A percentile compares a stretch with the other conserved stretches of the same genome.
phyloP scores from a whole-genome alignment of 2,329 filamentous ascomycete genomes.

The Hirsutella minnesotensis region DNA sequence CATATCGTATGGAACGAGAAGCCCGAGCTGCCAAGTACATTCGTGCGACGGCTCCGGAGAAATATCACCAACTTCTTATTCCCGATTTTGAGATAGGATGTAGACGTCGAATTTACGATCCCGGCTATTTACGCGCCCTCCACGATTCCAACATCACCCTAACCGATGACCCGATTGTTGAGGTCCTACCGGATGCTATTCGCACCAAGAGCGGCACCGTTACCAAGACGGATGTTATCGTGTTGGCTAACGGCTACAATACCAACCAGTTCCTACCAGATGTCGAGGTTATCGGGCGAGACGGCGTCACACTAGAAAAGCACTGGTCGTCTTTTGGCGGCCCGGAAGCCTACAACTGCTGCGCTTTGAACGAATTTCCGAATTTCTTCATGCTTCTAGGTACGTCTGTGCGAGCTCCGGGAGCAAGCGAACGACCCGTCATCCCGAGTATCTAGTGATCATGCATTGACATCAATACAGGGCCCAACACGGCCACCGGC shows the following conservation, averaged over 20 bases:
- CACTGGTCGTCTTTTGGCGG: conserved; percentile 49
- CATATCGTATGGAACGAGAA: conserved; percentile 23
- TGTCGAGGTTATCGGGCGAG: conserved; percentile 38
- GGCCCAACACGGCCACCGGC: conserved; percentile 51
- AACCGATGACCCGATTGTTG: conserved; percentile 35
- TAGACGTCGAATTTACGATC: conserved; percentile 51
- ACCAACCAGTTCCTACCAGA: conserved; percentile 41
- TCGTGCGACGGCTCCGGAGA: conserved; percentile 35
- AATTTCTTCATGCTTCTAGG: conserved; percentile 54
- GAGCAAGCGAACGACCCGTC: too few relatives aligned
- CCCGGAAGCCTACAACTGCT: conserved; percentile 47
- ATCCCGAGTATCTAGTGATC: not conserved
- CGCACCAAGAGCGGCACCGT: conserved; percentile 23
- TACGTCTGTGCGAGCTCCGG: too few relatives aligned
- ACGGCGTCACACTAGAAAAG: conserved; percentile 36
- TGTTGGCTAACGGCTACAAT: conserved; percentile 50
- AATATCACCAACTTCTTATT: conserved; percentile 49
- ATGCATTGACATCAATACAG: conserved; percentile 8
- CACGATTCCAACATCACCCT: conserved; percentile 32
- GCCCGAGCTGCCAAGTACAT: conserved; percentile 27
- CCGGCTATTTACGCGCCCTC: conserved; percentile 40
- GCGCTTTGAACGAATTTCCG: conserved; percentile 46
- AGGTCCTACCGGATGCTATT: conserved; percentile 30
- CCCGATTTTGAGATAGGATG: conserved; percentile 52
- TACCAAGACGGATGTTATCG: conserved; percentile 44